Evolutionary conservation across 202 grass and related monocot species (phyloP), one percentile per base, ranked within the genome.

Genomic region (Panicum virgatum): DNA sequence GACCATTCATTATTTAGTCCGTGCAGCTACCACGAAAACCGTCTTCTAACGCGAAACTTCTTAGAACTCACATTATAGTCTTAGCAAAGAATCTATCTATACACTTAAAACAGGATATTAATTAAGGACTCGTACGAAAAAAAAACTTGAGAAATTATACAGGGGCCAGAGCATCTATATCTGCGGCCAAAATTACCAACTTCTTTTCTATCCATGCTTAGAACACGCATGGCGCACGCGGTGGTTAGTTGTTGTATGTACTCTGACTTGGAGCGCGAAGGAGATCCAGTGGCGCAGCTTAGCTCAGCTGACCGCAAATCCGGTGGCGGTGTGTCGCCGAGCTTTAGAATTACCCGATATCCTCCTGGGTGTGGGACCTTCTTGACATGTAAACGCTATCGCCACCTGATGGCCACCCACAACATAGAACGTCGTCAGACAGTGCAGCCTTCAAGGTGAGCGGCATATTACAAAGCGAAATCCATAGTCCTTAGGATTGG

Each of bases 331-430:
- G 45, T 23, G 22, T 6, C 54, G 4, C 12, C 15, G 19, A 61
- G 26, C 53, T 54, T 54, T 32, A 15, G 79, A 69, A 64, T 56
- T 45, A 77, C 62, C 69, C 25, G 12, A 30, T n/a, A n/a, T n/a
- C 18, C 12, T 1, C 73, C 6, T 57, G 16, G 37, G n/a, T 62
- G 85, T 87, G 76, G 62, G 22, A 13, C 23, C 18, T 22, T 19
- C 53, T 29, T 12, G 25, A 61, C 22, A 40, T 20, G 51, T n/a
- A 62, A 54, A 82, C 76, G 64, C 54, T 71, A 37, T 27, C 16
- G 44, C 6, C 13, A 16, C 37, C 19, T n/a, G n/a, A n/a, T n/a
- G n/a, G n/a, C n/a, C n/a, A n/a, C n/a, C n/a, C 18, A 16, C 40
- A 69, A 27, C 12, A 45, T n/a, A n/a, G n/a, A n/a, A n/a, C n/a